A percentile compares a stretch with the other conserved stretches of the same genome.
Evolutionary conservation across 108 stramenopile genomes (phyloP).

Genomic region (Skeletonema menzelii): DNA sequence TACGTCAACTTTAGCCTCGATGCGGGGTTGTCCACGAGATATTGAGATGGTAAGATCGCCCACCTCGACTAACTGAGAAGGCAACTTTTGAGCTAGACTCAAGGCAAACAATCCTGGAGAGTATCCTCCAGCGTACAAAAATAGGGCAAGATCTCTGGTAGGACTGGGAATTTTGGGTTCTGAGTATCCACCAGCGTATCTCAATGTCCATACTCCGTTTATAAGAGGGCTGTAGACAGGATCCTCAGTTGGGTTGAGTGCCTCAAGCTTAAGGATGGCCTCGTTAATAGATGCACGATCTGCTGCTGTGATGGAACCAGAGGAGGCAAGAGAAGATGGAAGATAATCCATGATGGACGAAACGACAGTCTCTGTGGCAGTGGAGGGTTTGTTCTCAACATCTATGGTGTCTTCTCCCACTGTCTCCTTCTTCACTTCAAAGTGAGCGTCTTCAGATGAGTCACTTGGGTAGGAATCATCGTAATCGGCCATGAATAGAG

Average conservation of each 20-base stretch:
- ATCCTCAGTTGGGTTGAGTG: constrained; percentile 70
- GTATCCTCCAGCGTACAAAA: constrained; percentile 78
- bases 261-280: constrained; percentile 68
- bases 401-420: constrained; percentile 48
- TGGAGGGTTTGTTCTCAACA: constrained; percentile 56
- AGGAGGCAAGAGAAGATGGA: constrained; percentile 45
- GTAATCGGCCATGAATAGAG: constrained; percentile 45
- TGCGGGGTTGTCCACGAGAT: constrained; percentile 71
- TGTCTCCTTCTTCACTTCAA: constrained; percentile 48
- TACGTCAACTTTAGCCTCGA: constrained; percentile 68
- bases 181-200: constrained; percentile 74
- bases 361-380: constrained; percentile 55
- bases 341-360: constrained; percentile 69
- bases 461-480: constrained; percentile 65
- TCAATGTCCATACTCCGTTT: constrained; percentile 82
- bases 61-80: constrained; percentile 58
- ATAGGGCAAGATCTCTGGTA: constrained; percentile 75
- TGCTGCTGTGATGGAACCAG: constrained; percentile 18
- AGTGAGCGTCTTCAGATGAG: constrained; percentile 59
- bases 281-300: constrained; percentile 46
- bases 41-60: constrained; percentile 80
- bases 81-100: constrained; percentile 62
- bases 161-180: constrained; percentile 64
- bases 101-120: constrained; percentile 75
- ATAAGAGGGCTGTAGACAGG: constrained; percentile 64